phyloP scores from a whole-genome alignment of 1,284 basidiomycete species.

The Sphagnurus paluster region DNA sequence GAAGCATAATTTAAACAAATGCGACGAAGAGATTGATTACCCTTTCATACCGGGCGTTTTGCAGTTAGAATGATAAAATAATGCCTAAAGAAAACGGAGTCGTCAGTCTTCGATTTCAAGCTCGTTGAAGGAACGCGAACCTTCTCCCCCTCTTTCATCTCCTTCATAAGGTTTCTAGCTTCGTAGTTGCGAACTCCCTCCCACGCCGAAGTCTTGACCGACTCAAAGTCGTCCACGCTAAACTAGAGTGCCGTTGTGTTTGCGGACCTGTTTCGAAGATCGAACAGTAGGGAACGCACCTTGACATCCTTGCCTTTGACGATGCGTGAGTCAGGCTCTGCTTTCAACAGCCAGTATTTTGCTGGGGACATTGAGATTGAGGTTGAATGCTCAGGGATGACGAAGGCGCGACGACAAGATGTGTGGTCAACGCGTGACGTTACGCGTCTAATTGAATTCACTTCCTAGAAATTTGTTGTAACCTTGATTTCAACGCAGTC shows the following conservation, averaged over 20 bases:
- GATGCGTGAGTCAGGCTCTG: constrained; percentile 85
- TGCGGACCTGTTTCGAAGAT: constrained; percentile 1
- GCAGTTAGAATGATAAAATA: constrained; percentile 94
- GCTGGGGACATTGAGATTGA: constrained; percentile 8
- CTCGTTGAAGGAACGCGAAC: constrained; percentile 38
- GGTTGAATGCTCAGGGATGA: no score
- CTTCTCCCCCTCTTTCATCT: constrained; percentile 85
- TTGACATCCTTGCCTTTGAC: constrained; percentile 92
- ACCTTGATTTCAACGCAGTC: no score
- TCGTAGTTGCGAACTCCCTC: constrained; percentile 92
- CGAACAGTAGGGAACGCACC: constrained; percentile 41
- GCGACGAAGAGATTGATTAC: neutral
- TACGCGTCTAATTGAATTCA: no score
- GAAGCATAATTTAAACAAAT: constrained; percentile 3
- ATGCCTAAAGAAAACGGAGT: constrained; percentile 37
- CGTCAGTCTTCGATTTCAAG: neutral
- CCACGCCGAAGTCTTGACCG: constrained; percentile 77
- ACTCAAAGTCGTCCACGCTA: constrained; percentile 87
- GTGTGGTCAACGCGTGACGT: no score
- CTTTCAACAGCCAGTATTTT: constrained; percentile 85
- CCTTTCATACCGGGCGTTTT: constrained; percentile 70
- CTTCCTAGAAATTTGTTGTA: no score
- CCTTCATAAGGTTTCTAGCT: constrained; percentile 90
- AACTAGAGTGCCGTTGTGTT: constrained; percentile 54
- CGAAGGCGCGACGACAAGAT: no score